These are phyloP conservation scores for Austroboletus olivaceoglutinosus DNA, from an alignment of 1,284 basidiomycete species.

Conservation along the genomic window DNA sequence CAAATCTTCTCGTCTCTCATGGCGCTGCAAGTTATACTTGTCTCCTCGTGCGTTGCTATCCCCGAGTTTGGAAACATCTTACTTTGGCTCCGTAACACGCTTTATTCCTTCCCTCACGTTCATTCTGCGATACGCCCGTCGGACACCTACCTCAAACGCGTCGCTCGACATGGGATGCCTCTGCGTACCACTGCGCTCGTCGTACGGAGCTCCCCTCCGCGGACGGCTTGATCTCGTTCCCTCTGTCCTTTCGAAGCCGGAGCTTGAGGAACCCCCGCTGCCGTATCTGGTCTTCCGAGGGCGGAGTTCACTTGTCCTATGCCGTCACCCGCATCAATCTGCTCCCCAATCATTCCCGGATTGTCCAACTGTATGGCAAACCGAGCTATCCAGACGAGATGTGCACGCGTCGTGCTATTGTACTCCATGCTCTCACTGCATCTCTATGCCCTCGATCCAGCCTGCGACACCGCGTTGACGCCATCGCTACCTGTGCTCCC, in stretches of 20 bases:
- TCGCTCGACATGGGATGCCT: neutral
- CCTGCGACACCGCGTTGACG: neutral
- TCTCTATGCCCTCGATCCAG: neutral
- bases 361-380: neutral
- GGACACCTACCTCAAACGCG: conserved; percentile 15
- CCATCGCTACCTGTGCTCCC: conserved; percentile 4
- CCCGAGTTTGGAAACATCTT: conserved; percentile 18
- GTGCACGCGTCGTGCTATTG: neutral
- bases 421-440: neutral
- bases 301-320: conserved; percentile 2
- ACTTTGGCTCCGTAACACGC: conserved; percentile 12
- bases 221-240: conserved; percentile 26
- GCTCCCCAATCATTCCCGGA: neutral
- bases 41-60: conserved; percentile 18
- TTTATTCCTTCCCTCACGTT: conserved; percentile 20
- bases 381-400: conserved; percentile 1
- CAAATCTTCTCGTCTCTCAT: conserved; percentile 23
- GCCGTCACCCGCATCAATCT: conserved; percentile 6
- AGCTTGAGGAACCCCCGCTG: conserved; percentile 10
- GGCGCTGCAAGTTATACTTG: conserved; percentile 20
- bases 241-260: conserved; percentile 17
- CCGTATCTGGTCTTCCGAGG: conserved; percentile 13
- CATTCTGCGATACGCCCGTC: conserved; percentile 16
- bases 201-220: conserved; percentile 22
- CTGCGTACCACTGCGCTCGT: neutral